These are phyloP conservation scores for Periconia sp. DNA, from an alignment of 2,329 filamentous ascomycete species.

Conservation along the genomic window DNA sequence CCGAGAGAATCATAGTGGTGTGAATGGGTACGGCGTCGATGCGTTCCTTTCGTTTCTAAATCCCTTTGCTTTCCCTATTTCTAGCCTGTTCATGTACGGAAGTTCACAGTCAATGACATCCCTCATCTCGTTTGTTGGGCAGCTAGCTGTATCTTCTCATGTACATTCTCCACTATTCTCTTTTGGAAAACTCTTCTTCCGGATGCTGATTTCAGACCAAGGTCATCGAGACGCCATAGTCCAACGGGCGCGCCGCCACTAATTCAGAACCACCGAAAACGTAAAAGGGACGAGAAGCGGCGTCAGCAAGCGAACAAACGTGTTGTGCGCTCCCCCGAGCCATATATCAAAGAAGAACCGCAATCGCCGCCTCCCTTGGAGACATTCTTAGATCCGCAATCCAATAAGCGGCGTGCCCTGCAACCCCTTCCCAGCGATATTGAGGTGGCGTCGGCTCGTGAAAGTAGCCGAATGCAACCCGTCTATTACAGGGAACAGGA, in stretches of 20 bases:
- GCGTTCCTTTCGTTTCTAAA: slow-evolving; percentile 17
- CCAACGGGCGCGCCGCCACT: slow-evolving; percentile 50
- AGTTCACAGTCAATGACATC: no score
- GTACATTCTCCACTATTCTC: not conserved
- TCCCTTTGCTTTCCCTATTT: slow-evolving; percentile 19
- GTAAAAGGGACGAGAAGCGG: slow-evolving; percentile 50
- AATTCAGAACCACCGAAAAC: slow-evolving; percentile 58
- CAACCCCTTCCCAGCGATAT: slow-evolving; percentile 44
- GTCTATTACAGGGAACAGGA: slow-evolving; percentile 53
- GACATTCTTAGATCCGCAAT: slow-evolving; percentile 42
- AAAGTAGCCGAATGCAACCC: slow-evolving; percentile 48
- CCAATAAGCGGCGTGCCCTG: slow-evolving; percentile 48
- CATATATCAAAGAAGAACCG: slow-evolving; percentile 68
- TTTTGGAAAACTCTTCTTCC: not conserved
- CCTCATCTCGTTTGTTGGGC: no score
- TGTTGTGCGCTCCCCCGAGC: slow-evolving; percentile 46
- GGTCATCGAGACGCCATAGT: slow-evolving; percentile 50
- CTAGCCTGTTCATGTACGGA: no score
- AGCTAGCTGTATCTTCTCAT: no score
- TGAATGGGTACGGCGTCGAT: slow-evolving; percentile 38
- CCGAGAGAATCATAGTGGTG: slow-evolving; percentile 27
- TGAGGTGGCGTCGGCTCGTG: slow-evolving; percentile 47
- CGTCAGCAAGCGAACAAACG: slow-evolving; percentile 46
- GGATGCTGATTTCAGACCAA: slow-evolving; percentile 21
- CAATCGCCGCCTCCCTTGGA: slow-evolving; percentile 65